Evolutionary conservation across 257 asterid species (phyloP), one percentile per base, ranked within the genome.

Genomic region (Fraxinus pennsylvanica): DNA sequence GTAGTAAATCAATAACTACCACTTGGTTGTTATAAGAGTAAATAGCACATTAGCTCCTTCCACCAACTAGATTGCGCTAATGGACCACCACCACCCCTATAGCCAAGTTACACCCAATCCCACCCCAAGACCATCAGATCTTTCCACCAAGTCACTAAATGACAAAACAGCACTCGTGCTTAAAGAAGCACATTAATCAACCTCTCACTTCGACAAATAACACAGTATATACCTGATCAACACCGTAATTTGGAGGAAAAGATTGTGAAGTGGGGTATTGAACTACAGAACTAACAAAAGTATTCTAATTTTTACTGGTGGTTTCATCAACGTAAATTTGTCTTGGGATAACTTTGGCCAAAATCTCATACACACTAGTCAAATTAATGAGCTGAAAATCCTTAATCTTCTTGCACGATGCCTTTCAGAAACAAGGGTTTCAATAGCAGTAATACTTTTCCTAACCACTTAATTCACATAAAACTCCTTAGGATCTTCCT

Each of bases 41-140:
- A 47, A 47, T 47, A 52, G 79, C 45, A 79, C 54, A 47, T 79
- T 39, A 35, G 63, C 54, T 61, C 54, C 73, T 57, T 57, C 66
- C 29, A 3, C 29, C 66, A 57, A 57, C 9, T n/a, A 57, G 25
- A 61, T 61, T 21, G 6, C 14, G 33, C 17, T 61, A 38, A 71
- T 41, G 6, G 13, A 38, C 15, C 50, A 30, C 45, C n/a, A 17
- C 29, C 66, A 57, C 27, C 29, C 25, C 66, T 57, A 6, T 57
- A 57, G 66, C 25, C 29, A n/a, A 57, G 29, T n/a, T 57, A 57
- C 29, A 57, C 50, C 15, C 15, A 22, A 35, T 69, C 74, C 41
- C 14, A 69, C 45, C 12, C 22, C 15, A 69, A 35, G 29, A 21
- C 14, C 38, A 69, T 33, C 14, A n/a, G 50, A 69, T 15, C 69